Percentiles rank a stretch among this genome's conserved stretches.
Evolutionary conservation across 1,139 yeast genomes (phyloP).

Genomic region (Arxiozyma heterogenica): DNA sequence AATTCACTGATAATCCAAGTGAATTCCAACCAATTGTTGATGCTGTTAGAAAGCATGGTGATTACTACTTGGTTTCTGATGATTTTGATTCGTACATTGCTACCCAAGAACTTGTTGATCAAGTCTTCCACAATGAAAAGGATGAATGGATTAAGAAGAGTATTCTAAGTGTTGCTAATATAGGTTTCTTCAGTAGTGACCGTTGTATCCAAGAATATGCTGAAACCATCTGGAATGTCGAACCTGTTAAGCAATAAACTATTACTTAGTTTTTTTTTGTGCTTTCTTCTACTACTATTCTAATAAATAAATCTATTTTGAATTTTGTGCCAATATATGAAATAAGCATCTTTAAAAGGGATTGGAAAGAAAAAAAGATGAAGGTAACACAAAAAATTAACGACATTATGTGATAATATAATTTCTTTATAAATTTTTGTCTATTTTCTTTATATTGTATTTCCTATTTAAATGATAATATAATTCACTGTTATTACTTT

Average conservation of each 20-base stretch:
- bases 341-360: not conserved
- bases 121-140: constrained; percentile 55
- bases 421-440: not conserved
- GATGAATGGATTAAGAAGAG: constrained; percentile 69
- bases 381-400: not conserved
- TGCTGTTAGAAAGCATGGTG: constrained; percentile 64
- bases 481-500: too few relatives aligned
- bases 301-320: too few relatives aligned
- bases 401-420: not conserved
- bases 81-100: constrained; percentile 82
- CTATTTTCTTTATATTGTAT: too few relatives aligned
- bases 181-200: constrained; percentile 90
- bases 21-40: constrained; percentile 65
- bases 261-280: not conserved
- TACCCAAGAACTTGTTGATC: constrained; percentile 69
- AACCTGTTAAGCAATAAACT: constrained; percentile 41
- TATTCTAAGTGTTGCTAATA: constrained; percentile 75
- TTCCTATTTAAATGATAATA: not conserved
- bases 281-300: not conserved
- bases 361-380: too few relatives aligned
- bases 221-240: constrained; percentile 86
- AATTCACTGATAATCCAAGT: constrained; percentile 55
- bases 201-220: constrained; percentile 90
- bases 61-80: constrained; percentile 76
- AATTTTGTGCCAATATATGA: too few relatives aligned